A percentile compares a stretch with the other conserved stretches of the same genome.
phyloP scores from a whole-genome alignment of 495 filamentous ascomycete species.

The Hyphodiscus hymeniophilus region DNA sequence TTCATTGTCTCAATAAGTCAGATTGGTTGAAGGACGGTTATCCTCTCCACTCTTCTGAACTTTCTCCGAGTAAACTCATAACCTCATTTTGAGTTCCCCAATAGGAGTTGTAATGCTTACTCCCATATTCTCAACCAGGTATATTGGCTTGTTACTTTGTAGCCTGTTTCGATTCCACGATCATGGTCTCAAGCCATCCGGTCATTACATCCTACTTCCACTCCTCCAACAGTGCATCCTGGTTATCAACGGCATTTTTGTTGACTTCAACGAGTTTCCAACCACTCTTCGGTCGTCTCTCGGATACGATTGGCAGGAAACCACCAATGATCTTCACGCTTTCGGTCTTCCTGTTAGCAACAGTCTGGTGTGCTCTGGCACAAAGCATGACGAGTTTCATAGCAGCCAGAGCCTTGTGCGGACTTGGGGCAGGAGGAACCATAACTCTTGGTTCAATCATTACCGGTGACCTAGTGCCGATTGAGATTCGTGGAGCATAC shows the following conservation, averaged over 20 bases:
- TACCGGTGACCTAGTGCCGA: conserved; percentile 64
- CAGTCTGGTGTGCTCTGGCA: conserved; percentile 65
- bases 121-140: too few species aligned
- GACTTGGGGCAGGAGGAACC: conserved; percentile 66
- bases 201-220: conserved; percentile 75
- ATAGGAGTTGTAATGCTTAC: too few species aligned
- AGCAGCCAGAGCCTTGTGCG: conserved; percentile 61
- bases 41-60: too few species aligned
- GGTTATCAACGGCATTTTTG: conserved; percentile 72
- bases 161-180: conserved; percentile 58
- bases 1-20: too few species aligned
- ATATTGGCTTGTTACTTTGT: conserved; percentile 24
- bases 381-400: conserved; percentile 67
- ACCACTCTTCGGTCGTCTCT: conserved; percentile 63
- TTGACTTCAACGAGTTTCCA: conserved; percentile 70
- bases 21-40: too few species aligned
- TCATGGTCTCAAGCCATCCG: conserved; percentile 77
- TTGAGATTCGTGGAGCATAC: conserved; percentile 63
- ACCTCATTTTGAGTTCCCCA: too few species aligned
- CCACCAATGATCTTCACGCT: conserved; percentile 58
- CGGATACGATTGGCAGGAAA: conserved; percentile 66
- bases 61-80: too few species aligned
- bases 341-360: conserved; percentile 54
- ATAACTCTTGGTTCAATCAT: conserved; percentile 67
- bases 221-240: conserved; percentile 66